phyloP scores from a whole-genome alignment of 306 rosid species.

The Rosa multiflora region DNA sequence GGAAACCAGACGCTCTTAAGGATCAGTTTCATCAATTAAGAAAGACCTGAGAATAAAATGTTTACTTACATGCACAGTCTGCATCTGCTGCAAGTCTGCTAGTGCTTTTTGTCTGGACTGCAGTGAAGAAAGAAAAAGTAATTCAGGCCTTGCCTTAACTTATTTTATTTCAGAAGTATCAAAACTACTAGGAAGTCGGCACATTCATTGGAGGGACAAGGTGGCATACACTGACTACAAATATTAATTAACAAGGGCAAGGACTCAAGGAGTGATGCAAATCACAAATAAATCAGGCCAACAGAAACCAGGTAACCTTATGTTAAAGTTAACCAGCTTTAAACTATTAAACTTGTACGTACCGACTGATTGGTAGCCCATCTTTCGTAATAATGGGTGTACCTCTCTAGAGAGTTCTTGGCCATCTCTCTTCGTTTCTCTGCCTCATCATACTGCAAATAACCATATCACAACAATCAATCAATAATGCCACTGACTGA shows the following conservation, averaged over 20 bases:
- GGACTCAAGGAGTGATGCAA: background rate
- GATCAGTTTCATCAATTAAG: background rate
- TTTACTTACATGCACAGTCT: slow-evolving; percentile 68
- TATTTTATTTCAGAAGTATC: background rate
- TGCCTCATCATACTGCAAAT: slow-evolving; percentile 47
- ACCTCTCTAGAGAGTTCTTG: slow-evolving; percentile 89
- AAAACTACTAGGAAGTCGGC: background rate
- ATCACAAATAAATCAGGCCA: background rate
- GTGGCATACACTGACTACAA: background rate
- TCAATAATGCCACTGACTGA: background rate
- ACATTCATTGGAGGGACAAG: background rate
- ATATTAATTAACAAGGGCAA: background rate
- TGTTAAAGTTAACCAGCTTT: background rate
- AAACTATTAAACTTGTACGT: slow-evolving; percentile 29
- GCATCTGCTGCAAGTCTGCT: slow-evolving; percentile 89
- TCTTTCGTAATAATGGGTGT: slow-evolving; percentile 95
- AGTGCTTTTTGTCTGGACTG: slow-evolving; percentile 98
- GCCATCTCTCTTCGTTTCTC: slow-evolving; percentile 96
- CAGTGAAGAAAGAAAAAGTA: slow-evolving; percentile 14
- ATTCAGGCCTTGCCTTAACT: slow-evolving; percentile 22
- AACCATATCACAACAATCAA: slow-evolving; percentile 1
- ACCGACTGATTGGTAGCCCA: slow-evolving; percentile 98
- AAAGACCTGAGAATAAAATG: background rate
- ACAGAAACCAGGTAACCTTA: background rate
- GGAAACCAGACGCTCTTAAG: background rate